phyloP scores from a whole-genome alignment of 306 rosid species.

The Rosa chinensis region DNA sequence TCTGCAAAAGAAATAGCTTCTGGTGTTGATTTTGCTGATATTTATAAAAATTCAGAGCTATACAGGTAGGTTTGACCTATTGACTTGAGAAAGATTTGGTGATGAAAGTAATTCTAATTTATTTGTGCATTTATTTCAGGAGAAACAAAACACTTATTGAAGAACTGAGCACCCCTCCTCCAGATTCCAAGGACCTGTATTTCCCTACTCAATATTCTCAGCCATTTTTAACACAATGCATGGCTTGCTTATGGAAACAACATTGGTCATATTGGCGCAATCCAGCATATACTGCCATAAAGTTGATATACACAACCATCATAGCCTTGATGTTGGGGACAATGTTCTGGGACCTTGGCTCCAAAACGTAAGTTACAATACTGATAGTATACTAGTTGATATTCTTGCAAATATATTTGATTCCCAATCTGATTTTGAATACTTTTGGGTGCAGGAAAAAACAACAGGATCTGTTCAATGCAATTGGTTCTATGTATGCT shows the following conservation, averaged over 20 bases:
- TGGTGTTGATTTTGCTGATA: conserved; percentile 18
- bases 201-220: conserved; percentile 45
- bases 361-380: conserved; percentile 43
- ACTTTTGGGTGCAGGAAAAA: conserved; percentile 8
- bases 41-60: conserved; percentile 20
- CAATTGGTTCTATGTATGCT: conserved; percentile 52
- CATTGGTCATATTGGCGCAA: conserved; percentile 70
- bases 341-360: conserved; percentile 66
- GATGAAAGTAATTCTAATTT: neutral
- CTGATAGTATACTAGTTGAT: neutral
- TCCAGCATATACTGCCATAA: conserved; percentile 45
- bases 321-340: conserved; percentile 48
- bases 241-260: conserved; percentile 65
- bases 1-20: conserved; percentile 12
- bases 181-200: conserved; percentile 50
- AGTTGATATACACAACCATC: conserved; percentile 37
- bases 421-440: conserved; percentile 5
- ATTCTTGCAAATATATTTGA: neutral
- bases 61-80: conserved; percentile 15
- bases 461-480: conserved; percentile 46
- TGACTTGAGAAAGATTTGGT: neutral
- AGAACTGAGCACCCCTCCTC: conserved; percentile 46
- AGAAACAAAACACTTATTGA: conserved; percentile 43
- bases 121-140: conserved; percentile 37
- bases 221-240: conserved; percentile 46